Conservation (phyloP, 495 filamentous ascomycete species). For the Usnea hakonensis region DNA sequence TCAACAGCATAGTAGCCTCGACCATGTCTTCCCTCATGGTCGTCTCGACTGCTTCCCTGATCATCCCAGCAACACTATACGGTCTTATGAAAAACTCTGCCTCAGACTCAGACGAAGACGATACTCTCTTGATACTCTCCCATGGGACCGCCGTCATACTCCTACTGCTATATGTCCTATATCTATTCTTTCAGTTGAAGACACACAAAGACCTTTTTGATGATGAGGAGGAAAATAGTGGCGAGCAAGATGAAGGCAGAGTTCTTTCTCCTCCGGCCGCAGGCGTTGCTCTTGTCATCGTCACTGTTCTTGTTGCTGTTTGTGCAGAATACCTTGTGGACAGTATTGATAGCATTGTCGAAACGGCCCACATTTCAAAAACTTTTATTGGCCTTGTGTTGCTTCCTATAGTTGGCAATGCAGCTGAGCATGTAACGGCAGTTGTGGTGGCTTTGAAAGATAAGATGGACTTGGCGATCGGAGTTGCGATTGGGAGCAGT, state of each 20-base stretch:
- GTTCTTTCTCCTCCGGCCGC: conserved; percentile 68
- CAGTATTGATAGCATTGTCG: conserved; percentile 83
- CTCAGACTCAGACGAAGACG: conserved; percentile 36
- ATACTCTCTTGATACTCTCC: conserved; percentile 73
- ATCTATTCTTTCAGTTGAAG: conserved; percentile 82
- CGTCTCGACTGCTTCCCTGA: conserved; percentile 80
- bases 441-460: conserved; percentile 85
- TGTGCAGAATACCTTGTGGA: conserved; percentile 92
- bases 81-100: conserved; percentile 39
- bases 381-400: conserved; percentile 95
- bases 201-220: conserved; percentile 80
- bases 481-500: conserved; percentile 81
- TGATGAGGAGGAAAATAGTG: conserved; percentile 36
- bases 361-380: conserved; percentile 78
- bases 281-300: conserved; percentile 58
- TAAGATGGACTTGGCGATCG: conserved; percentile 97
- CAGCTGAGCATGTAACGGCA: conserved; percentile 93
- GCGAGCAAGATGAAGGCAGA: conserved; percentile 48
- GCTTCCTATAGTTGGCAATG: conserved; percentile 95
- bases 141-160: conserved; percentile 87
- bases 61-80: conserved; percentile 82
- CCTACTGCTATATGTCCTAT: conserved; percentile 78
- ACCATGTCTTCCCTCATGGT: conserved; percentile 97
- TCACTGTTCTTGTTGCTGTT: conserved; percentile 77
- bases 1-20: conserved; percentile 82